Base-by-base conservation (phyloP, 495 filamentous ascomycete species). In the Annulohypoxylon stygium region DNA sequence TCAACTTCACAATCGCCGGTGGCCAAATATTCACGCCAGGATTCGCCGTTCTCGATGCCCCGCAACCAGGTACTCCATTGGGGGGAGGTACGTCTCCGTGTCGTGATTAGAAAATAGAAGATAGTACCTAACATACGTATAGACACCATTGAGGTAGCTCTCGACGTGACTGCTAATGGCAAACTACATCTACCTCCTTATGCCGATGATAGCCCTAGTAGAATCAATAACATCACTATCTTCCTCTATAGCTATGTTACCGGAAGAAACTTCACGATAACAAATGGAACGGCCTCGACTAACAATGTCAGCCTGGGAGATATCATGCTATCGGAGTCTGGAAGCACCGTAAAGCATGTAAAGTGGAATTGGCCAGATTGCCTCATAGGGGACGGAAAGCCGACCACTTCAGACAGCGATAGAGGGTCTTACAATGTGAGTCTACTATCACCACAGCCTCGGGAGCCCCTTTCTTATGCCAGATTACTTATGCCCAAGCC, bases 281-380 rank as follows among this genome's bases (percentile, higher is more conserved):
- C 87, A 43, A 91, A 91, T 77, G 89, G 88, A 58, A 89, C 88
- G 43, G 81, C 81, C 25, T 82, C 85, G n/a, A 81, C 81, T n/a
- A 80, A 82, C 60, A 83, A 84, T 57, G 85, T 85, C 39, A 89
- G 85, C 55, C 80, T 90, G 12, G 89, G 88, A 1, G 84, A 89
- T 30, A 87, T 91, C 54, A 86, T 92, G 81, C 74, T 79, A 53
- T 85, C 88, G 47, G 90, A 91, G 71, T 81, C 85, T 1, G 85
- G 86, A 9, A 89, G 88, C 67, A 91, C 90, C 0, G 90, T 92
- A 30, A 91, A 91, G 76, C 89, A 92, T 76, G 87, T 91, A 47
- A 89, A 89, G 72, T 92, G 89, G 88, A 76, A 65, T 9, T 92
- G 89, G 89, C 89, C 90, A 1, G 85, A 85, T 54, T 92, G 90